These are phyloP conservation scores for Ganoderma resinaceum DNA, from an alignment of 1,284 basidiomycete genomes.

Conservation along the genomic window DNA sequence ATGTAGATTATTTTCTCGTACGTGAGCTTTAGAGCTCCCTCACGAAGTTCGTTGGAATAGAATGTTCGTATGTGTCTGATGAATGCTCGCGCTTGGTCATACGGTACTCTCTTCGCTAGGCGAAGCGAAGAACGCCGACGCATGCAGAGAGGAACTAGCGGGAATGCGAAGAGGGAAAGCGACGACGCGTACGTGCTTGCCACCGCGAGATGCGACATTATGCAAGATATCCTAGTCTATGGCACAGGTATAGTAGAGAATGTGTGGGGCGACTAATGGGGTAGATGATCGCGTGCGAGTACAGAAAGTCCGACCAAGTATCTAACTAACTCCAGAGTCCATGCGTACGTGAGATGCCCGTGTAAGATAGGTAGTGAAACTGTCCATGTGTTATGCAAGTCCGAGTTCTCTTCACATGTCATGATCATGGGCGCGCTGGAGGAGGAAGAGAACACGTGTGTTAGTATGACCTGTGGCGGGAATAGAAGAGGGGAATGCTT, in stretches of 20 bases:
- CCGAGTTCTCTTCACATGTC: conserved; percentile 30
- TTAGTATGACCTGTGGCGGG: conserved; percentile 14
- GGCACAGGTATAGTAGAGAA: conserved; percentile 35
- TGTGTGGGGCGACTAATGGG: conserved; percentile 36
- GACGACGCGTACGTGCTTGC: conserved; percentile 6
- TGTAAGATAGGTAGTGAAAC: conserved; percentile 13
- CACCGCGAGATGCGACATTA: conserved; percentile 27
- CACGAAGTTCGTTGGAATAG: not conserved
- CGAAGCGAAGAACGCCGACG: not conserved
- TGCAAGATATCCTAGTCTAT: conserved; percentile 32
- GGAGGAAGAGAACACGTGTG: conserved; percentile 4
- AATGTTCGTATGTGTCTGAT: not conserved
- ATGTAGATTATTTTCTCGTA: not conserved
- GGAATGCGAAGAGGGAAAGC: conserved; percentile 2
- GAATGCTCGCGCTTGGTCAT: not conserved
- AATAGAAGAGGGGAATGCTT: conserved; percentile 36
- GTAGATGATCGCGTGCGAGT: conserved; percentile 32
- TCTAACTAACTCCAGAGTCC: conserved; percentile 31
- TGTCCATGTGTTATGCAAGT: conserved; percentile 18
- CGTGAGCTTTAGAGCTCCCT: not conserved
- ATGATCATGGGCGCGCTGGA: conserved; percentile 50
- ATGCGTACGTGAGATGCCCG: conserved; percentile 25
- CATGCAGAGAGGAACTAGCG: not conserved
- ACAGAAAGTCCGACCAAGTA: conserved; percentile 38
- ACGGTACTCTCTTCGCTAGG: not conserved